Evolutionary conservation across 257 asterid species (phyloP), one percentile per base, ranked within the genome.

Genomic region (Rhazya stricta): DNA sequence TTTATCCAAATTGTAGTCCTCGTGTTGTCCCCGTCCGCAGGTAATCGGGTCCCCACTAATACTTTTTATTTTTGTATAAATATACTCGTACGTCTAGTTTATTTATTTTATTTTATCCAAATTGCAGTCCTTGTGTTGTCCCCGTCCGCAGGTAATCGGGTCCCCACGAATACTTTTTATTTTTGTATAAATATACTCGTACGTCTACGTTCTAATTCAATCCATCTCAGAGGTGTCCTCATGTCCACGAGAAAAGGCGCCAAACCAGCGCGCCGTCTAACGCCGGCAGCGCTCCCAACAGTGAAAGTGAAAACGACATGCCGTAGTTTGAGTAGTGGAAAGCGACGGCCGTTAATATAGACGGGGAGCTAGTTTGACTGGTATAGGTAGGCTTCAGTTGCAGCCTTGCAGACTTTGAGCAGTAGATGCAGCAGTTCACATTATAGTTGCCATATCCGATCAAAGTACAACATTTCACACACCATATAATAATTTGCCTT

Each of bases 321-420:
- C 16, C 25, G 46, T 67, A 29, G 65, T 27, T 11, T 77, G 8
- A 3, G 60, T 8, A 27, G 69, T 46, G 66, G 71, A 48, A 69
- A 85, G 75, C 60, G 83, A 84, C 79, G 75, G 81, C 85, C 85
- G 87, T 78, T 77, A 76, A 84, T 69, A 54, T 63, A 25, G 73
- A 85, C 81, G 85, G 87, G 51, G 75, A 77, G 75, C 67, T 72
- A 53, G 86, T 79, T 78, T 84, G 83, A 86, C 87, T 75, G 27
- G 48, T 8, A n/a, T 6, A 60, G 50, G 21, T 34, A 6, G 45
- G 45, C 45, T 1, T 2, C 67, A 30, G 0, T 30, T 61, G 23
- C 67, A 61, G 67, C 67, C 16, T 36, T 63, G 45, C 69, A 63
- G 69, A 1, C 45, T 34, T n/a, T 36, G 39, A 27, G 50, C 50